These are phyloP conservation scores for Psilocybe azurescens DNA, from an alignment of 768 basidiomycete species.

Conservation along the genomic window DNA sequence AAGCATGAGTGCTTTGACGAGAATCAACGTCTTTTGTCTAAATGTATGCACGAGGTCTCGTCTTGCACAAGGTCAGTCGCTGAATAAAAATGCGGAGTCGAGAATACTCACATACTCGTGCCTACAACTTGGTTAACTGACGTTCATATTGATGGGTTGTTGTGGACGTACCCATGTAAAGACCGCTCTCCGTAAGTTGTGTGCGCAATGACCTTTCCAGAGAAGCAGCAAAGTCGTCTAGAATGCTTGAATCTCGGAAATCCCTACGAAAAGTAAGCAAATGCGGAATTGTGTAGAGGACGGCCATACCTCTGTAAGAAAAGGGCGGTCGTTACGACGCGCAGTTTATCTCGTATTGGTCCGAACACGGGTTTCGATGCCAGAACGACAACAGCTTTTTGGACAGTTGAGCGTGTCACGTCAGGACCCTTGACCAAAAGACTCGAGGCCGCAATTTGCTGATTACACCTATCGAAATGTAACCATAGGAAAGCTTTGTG, in stretches of 20 bases:
- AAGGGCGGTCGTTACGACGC: neutral
- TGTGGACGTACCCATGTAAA: constrained; percentile 85
- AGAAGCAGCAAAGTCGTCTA: constrained; percentile 85
- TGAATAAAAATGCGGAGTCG: neutral
- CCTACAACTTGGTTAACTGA: constrained; percentile 42
- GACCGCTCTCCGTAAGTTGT: constrained; percentile 88
- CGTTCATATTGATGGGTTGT: neutral
- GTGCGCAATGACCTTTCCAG: constrained; percentile 77
- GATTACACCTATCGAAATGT: constrained; percentile 74
- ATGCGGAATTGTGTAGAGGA: neutral
- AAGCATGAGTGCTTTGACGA: constrained; percentile 94
- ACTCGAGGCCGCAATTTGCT: constrained; percentile 84
- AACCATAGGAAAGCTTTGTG: neutral
- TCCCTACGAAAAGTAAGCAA: constrained; percentile 52
- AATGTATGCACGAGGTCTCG: constrained; percentile 94
- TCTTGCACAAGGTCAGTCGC: constrained; percentile 40
- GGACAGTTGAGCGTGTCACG: constrained; percentile 94
- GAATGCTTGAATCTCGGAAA: constrained; percentile 84
- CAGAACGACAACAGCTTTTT: constrained; percentile 96
- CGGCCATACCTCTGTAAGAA: neutral
- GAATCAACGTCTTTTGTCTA: constrained; percentile 87
- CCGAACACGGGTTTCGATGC: constrained; percentile 93
- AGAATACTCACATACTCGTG: constrained; percentile 64
- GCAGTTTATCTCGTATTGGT: constrained; percentile 73
- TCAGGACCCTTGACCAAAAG: constrained; percentile 81